Evolutionary conservation across 1,284 basidiomycete genomes (phyloP).

Genomic region (Cronartium ribicola): DNA sequence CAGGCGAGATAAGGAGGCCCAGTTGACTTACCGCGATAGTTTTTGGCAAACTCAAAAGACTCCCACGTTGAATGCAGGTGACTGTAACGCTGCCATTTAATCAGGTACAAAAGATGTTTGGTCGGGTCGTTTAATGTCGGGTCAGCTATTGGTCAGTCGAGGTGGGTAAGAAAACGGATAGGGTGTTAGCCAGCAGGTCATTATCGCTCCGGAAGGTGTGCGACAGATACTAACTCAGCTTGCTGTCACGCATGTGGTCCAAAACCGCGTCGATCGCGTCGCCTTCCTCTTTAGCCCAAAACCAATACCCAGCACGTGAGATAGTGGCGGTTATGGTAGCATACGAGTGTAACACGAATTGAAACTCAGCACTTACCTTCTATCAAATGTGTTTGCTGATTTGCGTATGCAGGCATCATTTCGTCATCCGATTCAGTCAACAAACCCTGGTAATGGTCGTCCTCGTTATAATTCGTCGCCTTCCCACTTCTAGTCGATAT

Average conservation of each 20-base stretch:
- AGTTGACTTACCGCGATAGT: slow-evolving; percentile 90
- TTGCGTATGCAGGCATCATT: slow-evolving; percentile 48
- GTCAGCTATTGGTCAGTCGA: slow-evolving; percentile 43
- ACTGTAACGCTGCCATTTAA: slow-evolving; percentile 55
- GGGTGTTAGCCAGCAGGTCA: no score
- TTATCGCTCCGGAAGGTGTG: background rate
- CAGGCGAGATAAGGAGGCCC: slow-evolving; percentile 46
- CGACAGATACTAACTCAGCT: slow-evolving; percentile 44
- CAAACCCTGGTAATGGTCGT: slow-evolving; percentile 47
- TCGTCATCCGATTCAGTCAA: slow-evolving; percentile 50
- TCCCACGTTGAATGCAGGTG: slow-evolving; percentile 51
- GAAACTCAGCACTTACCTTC: slow-evolving; percentile 17
- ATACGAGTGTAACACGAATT: background rate
- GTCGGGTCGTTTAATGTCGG: slow-evolving; percentile 52
- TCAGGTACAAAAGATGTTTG: slow-evolving; percentile 53
- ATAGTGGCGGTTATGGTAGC: background rate
- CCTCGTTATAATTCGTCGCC: slow-evolving; percentile 52
- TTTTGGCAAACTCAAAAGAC: slow-evolving; percentile 33
- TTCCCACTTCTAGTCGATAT: slow-evolving; percentile 46
- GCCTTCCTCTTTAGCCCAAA: slow-evolving; percentile 46
- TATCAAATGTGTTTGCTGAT: slow-evolving; percentile 25
- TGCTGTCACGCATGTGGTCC: slow-evolving; percentile 52
- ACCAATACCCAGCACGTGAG: no score
- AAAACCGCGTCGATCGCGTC: slow-evolving; percentile 54
- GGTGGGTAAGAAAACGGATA: background rate